These are phyloP conservation scores for Annulohypoxylon maeteangense DNA, from an alignment of 495 filamentous ascomycete species.

Conservation along the genomic window DNA sequence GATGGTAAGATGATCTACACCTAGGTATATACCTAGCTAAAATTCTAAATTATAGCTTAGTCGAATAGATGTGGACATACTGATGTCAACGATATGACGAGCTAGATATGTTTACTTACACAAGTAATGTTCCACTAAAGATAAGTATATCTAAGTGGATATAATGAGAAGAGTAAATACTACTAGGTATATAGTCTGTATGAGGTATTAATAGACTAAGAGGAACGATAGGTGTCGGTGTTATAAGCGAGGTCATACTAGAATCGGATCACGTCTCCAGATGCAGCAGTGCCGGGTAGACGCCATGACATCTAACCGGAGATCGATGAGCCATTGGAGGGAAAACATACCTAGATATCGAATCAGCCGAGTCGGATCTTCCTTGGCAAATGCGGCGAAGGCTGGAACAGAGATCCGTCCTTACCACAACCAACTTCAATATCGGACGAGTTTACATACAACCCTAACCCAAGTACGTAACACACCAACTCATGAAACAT, in stretches of 20 bases:
- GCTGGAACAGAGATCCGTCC: slow-evolving; percentile 7
- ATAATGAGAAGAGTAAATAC: neutral
- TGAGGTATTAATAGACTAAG: neutral
- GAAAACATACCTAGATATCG: slow-evolving; percentile 1
- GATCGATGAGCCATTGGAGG: neutral
- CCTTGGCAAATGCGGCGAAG: slow-evolving; percentile 4
- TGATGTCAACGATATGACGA: neutral
- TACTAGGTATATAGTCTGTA: neutral
- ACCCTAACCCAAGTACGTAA: slow-evolving; percentile 7
- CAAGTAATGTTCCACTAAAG: neutral
- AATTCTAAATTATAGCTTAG: neutral
- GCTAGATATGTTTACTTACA: neutral
- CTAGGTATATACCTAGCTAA: neutral
- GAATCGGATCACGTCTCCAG: neutral
- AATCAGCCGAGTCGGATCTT: slow-evolving; percentile 21
- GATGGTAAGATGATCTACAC: slow-evolving; percentile 2
- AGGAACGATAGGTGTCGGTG: neutral
- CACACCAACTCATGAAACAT: neutral
- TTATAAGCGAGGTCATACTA: neutral
- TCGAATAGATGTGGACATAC: neutral
- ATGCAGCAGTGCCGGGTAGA: neutral
- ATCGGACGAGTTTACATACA: neutral
- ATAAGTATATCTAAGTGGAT: neutral
- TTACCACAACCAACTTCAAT: neutral
- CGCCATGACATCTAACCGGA: neutral